Conservation (phyloP, 768 basidiomycete species). For the Phylloporus rhodoxanthus region DNA sequence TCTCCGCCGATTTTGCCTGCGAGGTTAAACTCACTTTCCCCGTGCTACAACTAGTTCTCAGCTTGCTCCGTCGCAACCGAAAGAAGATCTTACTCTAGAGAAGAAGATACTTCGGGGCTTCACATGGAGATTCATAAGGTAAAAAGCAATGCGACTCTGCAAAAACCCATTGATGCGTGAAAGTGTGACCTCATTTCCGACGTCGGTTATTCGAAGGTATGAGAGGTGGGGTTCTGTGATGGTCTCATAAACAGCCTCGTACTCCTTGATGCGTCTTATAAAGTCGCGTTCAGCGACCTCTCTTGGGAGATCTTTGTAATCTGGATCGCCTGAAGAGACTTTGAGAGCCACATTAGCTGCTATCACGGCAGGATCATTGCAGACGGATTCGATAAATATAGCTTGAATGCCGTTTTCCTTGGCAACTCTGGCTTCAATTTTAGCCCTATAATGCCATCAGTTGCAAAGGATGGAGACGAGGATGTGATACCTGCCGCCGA, state of each 20-base stretch:
- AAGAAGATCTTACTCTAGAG: slow-evolving; percentile 63
- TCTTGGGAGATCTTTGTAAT: slow-evolving; percentile 85
- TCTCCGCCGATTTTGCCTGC: slow-evolving; percentile 99
- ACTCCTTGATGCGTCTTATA: slow-evolving; percentile 81
- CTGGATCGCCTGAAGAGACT: slow-evolving; percentile 93
- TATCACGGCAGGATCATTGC: slow-evolving; percentile 90
- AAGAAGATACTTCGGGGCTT: slow-evolving; percentile 96
- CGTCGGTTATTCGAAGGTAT: slow-evolving; percentile 88
- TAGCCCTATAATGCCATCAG: slow-evolving; percentile 46
- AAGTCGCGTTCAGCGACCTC: slow-evolving; percentile 90
- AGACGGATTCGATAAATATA: slow-evolving; percentile 92
- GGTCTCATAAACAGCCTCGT: slow-evolving; percentile 94
- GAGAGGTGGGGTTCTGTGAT: slow-evolving; percentile 87
- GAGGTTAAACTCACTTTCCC: slow-evolving; percentile 95
- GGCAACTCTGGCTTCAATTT: slow-evolving; percentile 77
- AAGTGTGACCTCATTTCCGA: slow-evolving; percentile 84
- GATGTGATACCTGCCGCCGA: slow-evolving; percentile 50
- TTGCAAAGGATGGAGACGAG: not conserved
- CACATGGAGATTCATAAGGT: slow-evolving; percentile 96
- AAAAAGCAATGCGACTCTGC: slow-evolving; percentile 95
- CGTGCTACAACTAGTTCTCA: slow-evolving; percentile 57
- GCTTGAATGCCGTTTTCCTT: slow-evolving; percentile 82
- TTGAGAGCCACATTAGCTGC: slow-evolving; percentile 96
- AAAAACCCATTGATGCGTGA: slow-evolving; percentile 90
- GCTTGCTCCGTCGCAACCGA: not conserved